Evolutionary conservation across 2,329 filamentous ascomycete genomes (phyloP).

Genomic region (Ceratocystis variospora): DNA sequence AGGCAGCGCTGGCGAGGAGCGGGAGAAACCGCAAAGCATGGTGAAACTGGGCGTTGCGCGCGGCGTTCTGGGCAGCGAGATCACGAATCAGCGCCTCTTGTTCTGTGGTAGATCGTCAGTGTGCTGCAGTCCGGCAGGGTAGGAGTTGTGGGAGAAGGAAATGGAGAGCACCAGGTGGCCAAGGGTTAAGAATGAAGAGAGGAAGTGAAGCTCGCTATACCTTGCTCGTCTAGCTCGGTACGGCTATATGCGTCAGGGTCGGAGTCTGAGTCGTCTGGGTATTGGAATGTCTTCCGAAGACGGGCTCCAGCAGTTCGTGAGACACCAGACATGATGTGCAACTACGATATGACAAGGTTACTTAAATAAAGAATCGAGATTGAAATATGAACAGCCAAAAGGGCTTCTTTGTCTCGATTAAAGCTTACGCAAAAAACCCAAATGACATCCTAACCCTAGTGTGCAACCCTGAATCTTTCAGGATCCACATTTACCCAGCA

Average conservation of each 20-base stretch:
- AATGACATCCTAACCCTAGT: not conserved
- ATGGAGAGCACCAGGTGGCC: not conserved
- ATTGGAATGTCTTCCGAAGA: constrained; percentile 63
- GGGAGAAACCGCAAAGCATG: constrained; percentile 48
- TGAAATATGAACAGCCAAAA: too few relatives aligned
- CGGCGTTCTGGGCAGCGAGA: constrained; percentile 42
- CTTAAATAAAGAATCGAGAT: not conserved
- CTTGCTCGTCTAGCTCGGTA: constrained; percentile 62
- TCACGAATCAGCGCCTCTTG: constrained; percentile 49
- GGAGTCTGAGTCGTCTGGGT: constrained; percentile 44
- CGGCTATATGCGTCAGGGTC: constrained; percentile 36
- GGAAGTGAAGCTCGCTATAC: constrained; percentile 28
- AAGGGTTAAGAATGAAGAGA: not conserved
- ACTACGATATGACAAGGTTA: too few relatives aligned
- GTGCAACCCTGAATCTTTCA: not conserved
- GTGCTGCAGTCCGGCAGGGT: too few relatives aligned
- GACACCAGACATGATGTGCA: not conserved
- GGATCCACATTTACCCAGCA: not conserved
- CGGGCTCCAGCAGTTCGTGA: constrained; percentile 32
- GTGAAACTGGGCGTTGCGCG: constrained; percentile 45
- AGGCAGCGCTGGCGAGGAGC: constrained; percentile 40
- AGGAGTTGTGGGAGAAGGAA: not conserved
- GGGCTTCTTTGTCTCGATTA: too few relatives aligned
- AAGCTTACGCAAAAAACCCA: too few relatives aligned
- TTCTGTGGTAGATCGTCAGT: constrained; percentile 30